Conservation (phyloP, 2,329 filamentous ascomycete species). For the Cryphonectria nitschkei region DNA sequence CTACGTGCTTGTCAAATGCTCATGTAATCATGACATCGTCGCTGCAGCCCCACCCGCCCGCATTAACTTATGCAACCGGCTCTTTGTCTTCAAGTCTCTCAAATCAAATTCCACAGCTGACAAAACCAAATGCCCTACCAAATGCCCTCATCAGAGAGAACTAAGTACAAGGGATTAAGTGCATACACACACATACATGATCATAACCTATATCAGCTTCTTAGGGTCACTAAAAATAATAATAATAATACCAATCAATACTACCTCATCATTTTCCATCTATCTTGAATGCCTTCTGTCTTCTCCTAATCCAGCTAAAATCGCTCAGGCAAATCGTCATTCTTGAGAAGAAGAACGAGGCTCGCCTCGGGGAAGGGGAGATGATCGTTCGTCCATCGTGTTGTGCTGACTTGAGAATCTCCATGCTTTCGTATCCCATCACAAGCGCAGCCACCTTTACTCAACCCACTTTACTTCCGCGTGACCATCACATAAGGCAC, state of each 20-base stretch:
- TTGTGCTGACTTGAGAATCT: conserved; percentile 3
- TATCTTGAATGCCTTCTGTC: neutral
- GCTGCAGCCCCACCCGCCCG: neutral
- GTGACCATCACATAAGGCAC: conserved; percentile 95
- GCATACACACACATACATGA: neutral
- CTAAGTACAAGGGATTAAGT: too few relatives aligned
- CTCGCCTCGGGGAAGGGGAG: neutral
- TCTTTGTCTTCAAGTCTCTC: neutral
- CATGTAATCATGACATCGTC: conserved; percentile 27
- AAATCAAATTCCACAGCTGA: neutral
- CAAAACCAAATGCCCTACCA: neutral
- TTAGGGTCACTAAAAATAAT: neutral
- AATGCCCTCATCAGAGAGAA: neutral
- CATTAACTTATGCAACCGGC: neutral
- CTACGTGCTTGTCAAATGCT: conserved; percentile 24
- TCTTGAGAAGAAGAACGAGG: neutral
- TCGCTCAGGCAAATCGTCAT: neutral
- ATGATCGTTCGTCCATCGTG: conserved; percentile 11
- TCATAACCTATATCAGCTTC: neutral
- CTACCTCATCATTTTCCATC: neutral
- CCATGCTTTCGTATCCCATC: conserved; percentile 5
- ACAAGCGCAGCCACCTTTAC: neutral
- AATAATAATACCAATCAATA: neutral
- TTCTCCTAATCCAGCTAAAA: conserved; percentile 14
- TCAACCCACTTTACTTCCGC: conserved; percentile 30